Conservation (phyloP, 371 early-diverging fungal genomes). For the Mortierella sp. region DNA sequence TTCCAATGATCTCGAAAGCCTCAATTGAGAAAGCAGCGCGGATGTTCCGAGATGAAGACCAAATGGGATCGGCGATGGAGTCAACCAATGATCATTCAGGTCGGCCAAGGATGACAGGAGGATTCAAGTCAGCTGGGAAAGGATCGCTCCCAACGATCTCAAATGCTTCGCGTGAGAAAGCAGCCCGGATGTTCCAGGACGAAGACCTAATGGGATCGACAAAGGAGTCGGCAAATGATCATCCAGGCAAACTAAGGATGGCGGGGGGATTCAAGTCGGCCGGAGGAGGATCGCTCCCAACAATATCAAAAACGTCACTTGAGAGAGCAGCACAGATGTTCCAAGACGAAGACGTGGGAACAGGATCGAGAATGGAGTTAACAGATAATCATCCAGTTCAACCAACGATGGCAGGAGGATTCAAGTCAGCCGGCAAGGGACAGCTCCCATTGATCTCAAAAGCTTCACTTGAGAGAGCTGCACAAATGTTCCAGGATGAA, state of each 20-base stretch:
- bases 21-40: not conserved
- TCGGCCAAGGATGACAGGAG: too few relatives aligned
- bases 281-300: not conserved
- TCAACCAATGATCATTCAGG: too few relatives aligned
- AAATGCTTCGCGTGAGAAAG: conserved; percentile 13
- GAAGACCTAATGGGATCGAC: not conserved
- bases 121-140: conserved; percentile 37
- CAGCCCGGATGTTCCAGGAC: conserved; percentile 20
- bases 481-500: conserved; percentile 12
- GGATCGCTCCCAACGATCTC: conserved; percentile 24
- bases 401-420: too few relatives aligned
- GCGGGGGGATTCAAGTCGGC: not conserved
- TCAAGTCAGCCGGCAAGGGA: conserved; percentile 14
- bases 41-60: conserved; percentile 7
- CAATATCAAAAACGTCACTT: not conserved
- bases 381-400: not conserved
- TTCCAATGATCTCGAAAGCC: not conserved
- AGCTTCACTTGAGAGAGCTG: conserved; percentile 10
- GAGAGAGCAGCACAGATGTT: conserved; percentile 6
- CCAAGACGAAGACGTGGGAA: not conserved
- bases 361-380: too few relatives aligned
- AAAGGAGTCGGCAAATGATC: not conserved
- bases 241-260: too few relatives aligned
- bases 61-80: not conserved
- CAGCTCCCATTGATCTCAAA: conserved; percentile 14